A percentile compares a stretch with the other conserved stretches of the same genome.
phyloP scores from a whole-genome alignment of 2,329 filamentous ascomycete species.

The Aquanectria penicillioides region DNA sequence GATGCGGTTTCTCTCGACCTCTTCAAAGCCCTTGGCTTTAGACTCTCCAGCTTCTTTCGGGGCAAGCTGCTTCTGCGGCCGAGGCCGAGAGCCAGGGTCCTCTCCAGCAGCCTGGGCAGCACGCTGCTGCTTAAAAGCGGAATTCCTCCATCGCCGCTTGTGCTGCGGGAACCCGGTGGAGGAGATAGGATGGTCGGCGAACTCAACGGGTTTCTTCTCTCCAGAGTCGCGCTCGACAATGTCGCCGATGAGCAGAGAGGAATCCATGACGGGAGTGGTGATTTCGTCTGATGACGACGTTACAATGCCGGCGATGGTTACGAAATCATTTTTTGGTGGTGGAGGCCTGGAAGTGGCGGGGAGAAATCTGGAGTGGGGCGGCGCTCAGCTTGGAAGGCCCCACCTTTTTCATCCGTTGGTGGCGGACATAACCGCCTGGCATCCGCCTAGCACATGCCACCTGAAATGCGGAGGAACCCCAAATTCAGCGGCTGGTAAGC shows the following conservation, averaged over 20 bases:
- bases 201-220: conserved; percentile 68
- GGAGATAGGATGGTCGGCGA: conserved; percentile 56
- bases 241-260: conserved; percentile 74
- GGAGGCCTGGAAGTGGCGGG: conserved; percentile 25
- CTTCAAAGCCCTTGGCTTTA: conserved; percentile 44
- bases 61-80: conserved; percentile 13
- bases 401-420: conserved; percentile 27
- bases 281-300: conserved; percentile 4
- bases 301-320: conserved; percentile 18
- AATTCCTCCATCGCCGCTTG: conserved; percentile 78
- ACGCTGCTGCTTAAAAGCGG: conserved; percentile 78
- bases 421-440: conserved; percentile 26
- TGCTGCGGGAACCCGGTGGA: conserved; percentile 87
- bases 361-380: conserved; percentile 35
- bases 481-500: too few relatives aligned
- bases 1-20: conserved; percentile 76
- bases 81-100: conserved; percentile 2
- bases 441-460: conserved; percentile 23
- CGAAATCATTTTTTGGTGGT: conserved; percentile 30
- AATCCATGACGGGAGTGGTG: conserved; percentile 44
- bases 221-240: conserved; percentile 78
- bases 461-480: conserved; percentile 26
- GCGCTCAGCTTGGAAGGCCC: conserved; percentile 20
- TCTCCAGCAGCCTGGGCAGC: conserved; percentile 35
- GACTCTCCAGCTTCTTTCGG: not conserved